Evolutionary conservation across 2,329 filamentous ascomycete genomes (phyloP).

Genomic region (Scedosporium minutisporum): DNA sequence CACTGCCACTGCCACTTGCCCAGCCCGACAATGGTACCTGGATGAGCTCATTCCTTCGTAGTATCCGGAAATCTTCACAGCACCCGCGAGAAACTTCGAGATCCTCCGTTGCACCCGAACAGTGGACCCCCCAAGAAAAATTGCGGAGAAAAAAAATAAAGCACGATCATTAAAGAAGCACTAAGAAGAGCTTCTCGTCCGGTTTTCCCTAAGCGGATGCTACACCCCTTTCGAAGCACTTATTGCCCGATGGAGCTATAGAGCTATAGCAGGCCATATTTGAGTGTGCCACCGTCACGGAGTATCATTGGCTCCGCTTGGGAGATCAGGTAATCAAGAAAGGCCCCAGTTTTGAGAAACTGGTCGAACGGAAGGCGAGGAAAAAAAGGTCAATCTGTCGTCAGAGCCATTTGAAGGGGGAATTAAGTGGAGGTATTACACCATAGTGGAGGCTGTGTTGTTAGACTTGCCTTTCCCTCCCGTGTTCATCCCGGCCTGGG

Average conservation of each 20-base stretch:
- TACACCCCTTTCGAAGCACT: background rate
- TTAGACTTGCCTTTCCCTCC: background rate
- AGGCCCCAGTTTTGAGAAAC: background rate
- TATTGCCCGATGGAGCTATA: background rate
- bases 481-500: background rate
- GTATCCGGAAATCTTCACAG: too few species aligned
- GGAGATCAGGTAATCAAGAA: background rate
- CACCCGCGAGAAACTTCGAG: background rate
- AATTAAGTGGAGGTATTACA: background rate
- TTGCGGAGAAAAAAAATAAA: too few species aligned
- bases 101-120: background rate
- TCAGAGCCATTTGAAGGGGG: background rate
- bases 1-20: too few species aligned
- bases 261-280: background rate
- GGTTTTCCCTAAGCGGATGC: background rate
- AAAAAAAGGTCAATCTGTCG: background rate
- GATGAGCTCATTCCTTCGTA: too few species aligned
- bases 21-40: too few species aligned
- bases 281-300: background rate
- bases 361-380: background rate
- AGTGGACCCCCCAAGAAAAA: background rate
- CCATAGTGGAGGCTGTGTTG: background rate
- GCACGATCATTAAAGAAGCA: too few species aligned
- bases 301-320: background rate
- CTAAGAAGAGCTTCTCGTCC: background rate